phyloP scores from a whole-genome alignment of 352 stramenopile species.

The Thraustochytrium aureum region DNA sequence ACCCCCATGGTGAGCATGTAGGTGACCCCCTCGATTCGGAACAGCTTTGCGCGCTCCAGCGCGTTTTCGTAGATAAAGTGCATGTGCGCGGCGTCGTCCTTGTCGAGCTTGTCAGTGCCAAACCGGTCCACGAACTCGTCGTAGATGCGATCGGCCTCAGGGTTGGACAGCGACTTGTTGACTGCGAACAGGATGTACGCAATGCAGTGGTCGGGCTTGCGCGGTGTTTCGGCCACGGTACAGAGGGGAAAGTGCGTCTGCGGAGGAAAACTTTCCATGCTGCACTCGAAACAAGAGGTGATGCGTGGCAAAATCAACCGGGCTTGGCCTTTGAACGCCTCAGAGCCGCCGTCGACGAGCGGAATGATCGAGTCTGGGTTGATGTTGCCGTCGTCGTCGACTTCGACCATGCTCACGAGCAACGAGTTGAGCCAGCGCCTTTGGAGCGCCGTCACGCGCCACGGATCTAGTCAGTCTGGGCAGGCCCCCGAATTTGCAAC shows the following conservation, averaged over 20 bases:
- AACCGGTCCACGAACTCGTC: constrained; percentile 64
- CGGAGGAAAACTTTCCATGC: constrained; percentile 79
- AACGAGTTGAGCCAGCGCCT: constrained; percentile 96
- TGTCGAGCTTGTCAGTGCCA: constrained; percentile 83
- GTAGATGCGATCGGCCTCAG: constrained; percentile 66
- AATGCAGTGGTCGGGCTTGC: constrained; percentile 99
- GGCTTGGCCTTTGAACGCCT: constrained; percentile 96
- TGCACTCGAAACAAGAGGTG: constrained; percentile 99
- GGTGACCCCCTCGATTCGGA: constrained; percentile 92
- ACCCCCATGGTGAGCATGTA: constrained; percentile 96
- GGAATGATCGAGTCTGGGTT: constrained; percentile 67
- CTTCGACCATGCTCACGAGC: constrained; percentile 88
- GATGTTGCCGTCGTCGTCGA: constrained; percentile 76
- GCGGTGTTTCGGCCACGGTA: constrained; percentile 98
- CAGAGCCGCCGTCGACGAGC: constrained; percentile 97
- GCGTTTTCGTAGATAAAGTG: constrained; percentile 94
- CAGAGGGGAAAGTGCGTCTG: constrained; percentile 99
- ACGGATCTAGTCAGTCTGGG: too few relatives aligned
- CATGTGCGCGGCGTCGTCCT: constrained; percentile 95
- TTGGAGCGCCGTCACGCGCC: too few relatives aligned
- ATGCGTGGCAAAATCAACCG: constrained; percentile 62
- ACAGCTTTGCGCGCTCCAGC: constrained; percentile 81
- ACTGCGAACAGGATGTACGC: constrained; percentile 82
- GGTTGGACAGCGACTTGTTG: constrained; percentile 65
- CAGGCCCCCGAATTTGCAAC: too few relatives aligned